phyloP scores from a whole-genome alignment of 345 rosid genomes.

The rapeseed (Brassica napus) region DNA sequence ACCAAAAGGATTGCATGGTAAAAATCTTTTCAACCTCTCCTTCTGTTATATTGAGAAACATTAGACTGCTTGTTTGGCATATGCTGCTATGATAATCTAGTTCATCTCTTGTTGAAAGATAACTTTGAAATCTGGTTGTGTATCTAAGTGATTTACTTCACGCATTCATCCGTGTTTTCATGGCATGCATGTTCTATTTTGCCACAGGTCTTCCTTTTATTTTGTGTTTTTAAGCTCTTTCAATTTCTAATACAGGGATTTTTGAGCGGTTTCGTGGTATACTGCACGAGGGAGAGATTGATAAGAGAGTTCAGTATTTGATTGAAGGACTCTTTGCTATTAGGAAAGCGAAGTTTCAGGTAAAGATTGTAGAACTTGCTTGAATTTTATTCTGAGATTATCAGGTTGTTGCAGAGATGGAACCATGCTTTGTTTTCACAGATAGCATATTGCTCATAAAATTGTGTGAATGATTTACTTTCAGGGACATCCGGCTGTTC shows the following conservation, averaged over 20 bases:
- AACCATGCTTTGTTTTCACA: neutral
- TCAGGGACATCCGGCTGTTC: slow-evolving; percentile 93
- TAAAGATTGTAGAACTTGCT: slow-evolving; percentile 13
- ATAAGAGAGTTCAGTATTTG: slow-evolving; percentile 86
- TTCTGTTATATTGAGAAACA: neutral
- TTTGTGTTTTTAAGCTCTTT: slow-evolving; percentile 14
- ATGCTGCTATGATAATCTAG: slow-evolving; percentile 3
- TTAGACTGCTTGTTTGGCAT: neutral
- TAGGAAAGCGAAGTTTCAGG: slow-evolving; percentile 95
- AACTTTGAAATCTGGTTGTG: neutral
- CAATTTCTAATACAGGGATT: slow-evolving; percentile 54
- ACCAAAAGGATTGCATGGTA: slow-evolving; percentile 87
- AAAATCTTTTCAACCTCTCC: slow-evolving; percentile 8
- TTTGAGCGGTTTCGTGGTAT: slow-evolving; percentile 96
- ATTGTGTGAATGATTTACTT: slow-evolving; percentile 28
- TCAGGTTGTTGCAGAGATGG: neutral
- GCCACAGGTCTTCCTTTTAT: neutral
- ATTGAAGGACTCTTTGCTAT: slow-evolving; percentile 86
- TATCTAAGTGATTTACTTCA: slow-evolving; percentile 1
- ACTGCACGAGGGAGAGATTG: slow-evolving; percentile 96
- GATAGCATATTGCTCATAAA: neutral
- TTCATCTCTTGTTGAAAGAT: neutral
- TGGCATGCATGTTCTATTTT: slow-evolving; percentile 13
- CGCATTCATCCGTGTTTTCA: neutral
- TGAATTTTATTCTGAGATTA: neutral